Conservation (phyloP, 1,284 basidiomycete species). For the Trametes versicolor region DNA sequence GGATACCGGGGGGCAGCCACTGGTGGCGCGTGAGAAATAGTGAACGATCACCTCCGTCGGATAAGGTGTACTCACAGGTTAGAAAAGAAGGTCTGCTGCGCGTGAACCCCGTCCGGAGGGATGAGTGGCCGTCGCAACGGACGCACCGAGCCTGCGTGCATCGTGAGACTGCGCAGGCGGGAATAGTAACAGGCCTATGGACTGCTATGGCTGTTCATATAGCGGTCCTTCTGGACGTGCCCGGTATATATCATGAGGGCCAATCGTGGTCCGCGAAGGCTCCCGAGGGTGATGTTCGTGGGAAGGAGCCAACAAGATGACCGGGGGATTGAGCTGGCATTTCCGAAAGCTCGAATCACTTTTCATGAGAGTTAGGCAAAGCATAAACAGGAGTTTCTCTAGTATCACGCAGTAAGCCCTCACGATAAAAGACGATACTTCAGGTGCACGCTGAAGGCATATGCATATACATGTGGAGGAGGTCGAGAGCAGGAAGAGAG, state of each 20-base stretch:
- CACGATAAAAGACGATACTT: too few species aligned
- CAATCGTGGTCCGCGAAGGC: not conserved
- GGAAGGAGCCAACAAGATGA: not conserved
- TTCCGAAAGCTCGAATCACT: not conserved
- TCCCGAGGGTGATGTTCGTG: not conserved
- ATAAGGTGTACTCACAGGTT: conserved; percentile 11
- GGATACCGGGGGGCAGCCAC: not conserved
- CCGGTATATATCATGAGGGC: not conserved
- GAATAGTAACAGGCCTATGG: not conserved
- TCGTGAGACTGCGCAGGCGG: conserved; percentile 2
- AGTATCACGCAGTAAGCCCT: too few species aligned
- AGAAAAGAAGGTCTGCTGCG: conserved; percentile 7
- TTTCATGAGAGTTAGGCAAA: not conserved
- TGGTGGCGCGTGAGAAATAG: conserved; percentile 6
- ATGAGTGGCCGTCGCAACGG: conserved; percentile 5
- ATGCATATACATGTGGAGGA: not conserved
- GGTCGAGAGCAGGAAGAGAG: not conserved
- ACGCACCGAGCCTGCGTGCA: not conserved
- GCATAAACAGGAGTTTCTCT: too few species aligned
- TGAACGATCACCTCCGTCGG: conserved; percentile 11
- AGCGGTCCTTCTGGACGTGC: not conserved
- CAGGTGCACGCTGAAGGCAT: not conserved
- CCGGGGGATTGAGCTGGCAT: not conserved
- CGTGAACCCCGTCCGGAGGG: not conserved
- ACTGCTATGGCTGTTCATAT: not conserved